Percentiles rank a stretch among this genome's conserved stretches.
Conservation (phyloP, 2,329 filamentous ascomycete genomes). For the Claviceps cyperi region DNA sequence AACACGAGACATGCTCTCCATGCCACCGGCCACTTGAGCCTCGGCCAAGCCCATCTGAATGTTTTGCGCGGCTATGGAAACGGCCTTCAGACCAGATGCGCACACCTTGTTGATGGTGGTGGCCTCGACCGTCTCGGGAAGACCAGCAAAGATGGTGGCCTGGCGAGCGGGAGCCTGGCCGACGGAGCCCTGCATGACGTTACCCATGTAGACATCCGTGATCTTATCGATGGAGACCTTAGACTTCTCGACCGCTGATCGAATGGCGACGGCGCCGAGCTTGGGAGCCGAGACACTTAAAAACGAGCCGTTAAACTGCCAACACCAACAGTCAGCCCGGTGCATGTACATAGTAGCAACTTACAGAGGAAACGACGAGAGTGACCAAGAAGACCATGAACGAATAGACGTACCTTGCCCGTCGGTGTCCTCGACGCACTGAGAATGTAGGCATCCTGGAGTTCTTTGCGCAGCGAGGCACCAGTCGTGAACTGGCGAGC, state of each 20-base stretch:
- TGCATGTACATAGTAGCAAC: background rate
- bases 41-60: constrained; percentile 85
- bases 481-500: constrained; percentile 33
- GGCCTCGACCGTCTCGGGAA: constrained; percentile 69
- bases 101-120: constrained; percentile 97
- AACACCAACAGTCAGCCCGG: background rate
- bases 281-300: constrained; percentile 70
- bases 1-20: constrained; percentile 95
- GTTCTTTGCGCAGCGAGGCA: constrained; percentile 41
- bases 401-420: constrained; percentile 48
- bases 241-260: constrained; percentile 76
- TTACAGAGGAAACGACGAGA: background rate
- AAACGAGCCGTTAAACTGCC: constrained; percentile 86
- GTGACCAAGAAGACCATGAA: background rate
- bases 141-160: constrained; percentile 75
- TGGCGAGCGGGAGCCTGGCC: constrained; percentile 90
- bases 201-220: constrained; percentile 93
- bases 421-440: constrained; percentile 83
- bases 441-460: constrained; percentile 87
- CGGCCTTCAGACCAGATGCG: constrained; percentile 85
- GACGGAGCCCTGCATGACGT: constrained; percentile 70
- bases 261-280: constrained; percentile 83
- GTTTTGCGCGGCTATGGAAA: constrained; percentile 79
- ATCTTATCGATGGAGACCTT: constrained; percentile 68
- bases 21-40: constrained; percentile 82